Base-by-base conservation (phyloP, 192 early-diverging fungal species). In the Podila clonocystis region DNA sequence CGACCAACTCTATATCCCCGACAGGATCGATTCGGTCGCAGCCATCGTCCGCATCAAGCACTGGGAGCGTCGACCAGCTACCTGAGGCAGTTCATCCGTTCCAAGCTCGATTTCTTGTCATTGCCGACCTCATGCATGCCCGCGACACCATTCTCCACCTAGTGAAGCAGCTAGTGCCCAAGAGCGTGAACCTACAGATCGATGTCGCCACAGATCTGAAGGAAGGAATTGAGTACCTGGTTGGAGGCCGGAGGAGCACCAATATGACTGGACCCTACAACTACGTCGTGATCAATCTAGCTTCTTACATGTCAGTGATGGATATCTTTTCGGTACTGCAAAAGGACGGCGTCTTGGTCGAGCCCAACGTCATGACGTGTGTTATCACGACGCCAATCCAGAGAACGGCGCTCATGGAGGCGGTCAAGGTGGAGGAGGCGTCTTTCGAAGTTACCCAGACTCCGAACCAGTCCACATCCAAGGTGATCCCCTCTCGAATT, bases 321-420 rank as follows among this genome's bases (percentile, higher is more conserved):
- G 75, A 77, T 33, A 65, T 77, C 8, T 77, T 77, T 31, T 77
- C 75, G 24, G 75, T 66, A 5, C 20, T 77, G 63, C 62, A 55
- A 28, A 67, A 77, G 62, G 75, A 77, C 6, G 58, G 58, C n/a
- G 68, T 77, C 22, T 11, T 61, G 57, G 68, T 77, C 8, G 68
- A 70, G 8, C 5, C 30, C 17, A 70, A 52, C 61, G 63, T 61
- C 29, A 62, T 77, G 36, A 74, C 83, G 0, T 67, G 87, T 15
- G 82, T 89, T 9, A 79, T 89, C n/a, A 89, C 88, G 1, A 87
- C 86, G 5, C 88, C 86, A 9, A 85, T 89, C 49, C 88, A 89
- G 50, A 82, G 88, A 30, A 77, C 85, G 4, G 68, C 80, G 2
- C 83, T 89, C 29, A 82, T 84, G 57, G 88, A 86, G n/a, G 82